Base-by-base conservation (phyloP, 306 rosid genomes). In the Castanea crenata region DNA sequence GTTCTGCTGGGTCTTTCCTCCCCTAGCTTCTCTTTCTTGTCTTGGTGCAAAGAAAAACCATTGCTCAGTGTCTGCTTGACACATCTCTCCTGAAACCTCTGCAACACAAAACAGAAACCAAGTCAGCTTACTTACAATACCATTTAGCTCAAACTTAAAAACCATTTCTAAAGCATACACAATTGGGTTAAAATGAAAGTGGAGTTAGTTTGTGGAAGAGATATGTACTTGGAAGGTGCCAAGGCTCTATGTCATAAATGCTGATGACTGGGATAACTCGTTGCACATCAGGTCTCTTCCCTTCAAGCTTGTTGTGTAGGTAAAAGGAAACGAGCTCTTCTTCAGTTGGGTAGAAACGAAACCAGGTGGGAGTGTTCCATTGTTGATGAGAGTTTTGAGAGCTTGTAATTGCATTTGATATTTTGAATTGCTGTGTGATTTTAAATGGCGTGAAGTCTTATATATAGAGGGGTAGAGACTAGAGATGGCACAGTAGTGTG, bases 271-370 rank as follows among this genome's bases (percentile, higher is more conserved):
- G 92, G 54, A 94, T 89, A 11, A 91, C 90, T 29, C 82, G 88
- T 10, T 85, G 63, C 1, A 84, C 73, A 65, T 83, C 81, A 2
- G 64, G 71, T 54, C 75, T 34, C 9, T 65, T 74, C 8, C 91
- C 96, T 62, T 89, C 74, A 3, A 92, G 90, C 76, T 89, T 93
- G 71, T 85, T 86, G 77, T 12, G 85, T 11, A 94, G 86, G 61
- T 94, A 94, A 85, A 92, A 92, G 19, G 90, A 83, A 31, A 94
- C 82, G 0, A 94, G 83, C 81, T 94, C 98, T 78, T 94, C 97
- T 73, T 94, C 98, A 0, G 96, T 91, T 0, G 98, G 98, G 84
- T 85, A 94, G 86, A 94, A 94, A 3, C 98, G 89, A 74, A 92
- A 3, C 98, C 98, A 1, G 87, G 88, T 55, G 88, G 73, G 6